Base-by-base conservation (phyloP, 208 protist genomes). In the Zelonia costaricensis region DNA sequence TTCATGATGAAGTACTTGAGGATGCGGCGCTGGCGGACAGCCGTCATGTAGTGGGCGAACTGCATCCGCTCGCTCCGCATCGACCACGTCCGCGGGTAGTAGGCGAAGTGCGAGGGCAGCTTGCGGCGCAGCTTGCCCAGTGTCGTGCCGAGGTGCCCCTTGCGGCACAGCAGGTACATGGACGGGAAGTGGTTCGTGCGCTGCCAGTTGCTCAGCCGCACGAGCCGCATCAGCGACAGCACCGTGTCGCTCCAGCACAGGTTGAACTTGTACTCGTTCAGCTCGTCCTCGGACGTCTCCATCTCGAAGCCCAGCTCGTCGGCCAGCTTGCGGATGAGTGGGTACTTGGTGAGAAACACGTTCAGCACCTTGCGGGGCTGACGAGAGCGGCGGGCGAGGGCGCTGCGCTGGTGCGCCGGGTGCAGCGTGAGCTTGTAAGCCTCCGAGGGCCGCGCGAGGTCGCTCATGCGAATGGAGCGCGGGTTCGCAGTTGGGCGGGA, bases 141-240 rank as follows among this genome's bases (percentile, higher is more conserved):
- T 35, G 95, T 98, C 25, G 79, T 89, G 40, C 83, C 88, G n/a
- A 98, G 76, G 61, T 93, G 92, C 1, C 83, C 86, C 70, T 98
- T 98, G 31, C 96, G 84, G 36, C 91, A 94, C 13, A 98, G 72
- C 42, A 97, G 78, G 58, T 91, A 82, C 97, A 98, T 98, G 20
- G 84, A 90, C 4, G 96, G 94, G 71, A 98, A 98, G 74, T 98
- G 97, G 80, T 98, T 98, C 13, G 95, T 97, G 23, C 88, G 82
- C 77, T 98, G 97, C 82, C 92, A 97, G 66, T 88, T 92, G 27
- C 78, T 80, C 27, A 98, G 66, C 1, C 85, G 79, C 46, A 94
- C 91, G 13, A 98, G 74, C 18, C 87, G 72, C 33, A 93, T 92
- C 31, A 95, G 64, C n/a, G 86, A 79, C 56, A 98, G 81, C 15